These are phyloP conservation scores for Sarcocystis neurona DNA, from an alignment of 169 alveolate genomes.

Conservation along the genomic window DNA sequence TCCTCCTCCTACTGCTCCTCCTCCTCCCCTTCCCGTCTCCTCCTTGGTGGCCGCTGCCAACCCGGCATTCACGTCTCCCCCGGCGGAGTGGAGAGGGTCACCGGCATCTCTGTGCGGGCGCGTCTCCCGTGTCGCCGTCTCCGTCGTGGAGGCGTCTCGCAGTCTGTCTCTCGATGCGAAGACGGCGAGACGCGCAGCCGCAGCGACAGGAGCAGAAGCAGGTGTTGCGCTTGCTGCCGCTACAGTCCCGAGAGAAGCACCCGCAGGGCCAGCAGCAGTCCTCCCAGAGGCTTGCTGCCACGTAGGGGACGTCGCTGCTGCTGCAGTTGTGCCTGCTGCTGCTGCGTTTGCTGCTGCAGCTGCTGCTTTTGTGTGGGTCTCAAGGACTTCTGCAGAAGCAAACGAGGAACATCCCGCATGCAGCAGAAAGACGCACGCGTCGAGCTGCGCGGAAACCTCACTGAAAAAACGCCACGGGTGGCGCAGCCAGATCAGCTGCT, in stretches of 20 bases:
- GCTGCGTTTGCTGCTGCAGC: constrained; percentile 22
- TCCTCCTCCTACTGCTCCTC: background rate
- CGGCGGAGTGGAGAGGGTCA: background rate
- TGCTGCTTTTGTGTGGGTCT: background rate
- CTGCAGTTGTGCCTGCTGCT: background rate
- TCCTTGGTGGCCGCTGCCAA: no score
- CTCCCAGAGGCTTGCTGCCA: no score
- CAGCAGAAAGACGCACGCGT: constrained; percentile 45
- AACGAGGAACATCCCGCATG: background rate
- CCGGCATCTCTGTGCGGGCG: background rate
- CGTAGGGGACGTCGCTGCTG: background rate
- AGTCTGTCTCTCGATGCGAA: no score
- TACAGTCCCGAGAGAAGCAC: no score
- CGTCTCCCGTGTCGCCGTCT: no score
- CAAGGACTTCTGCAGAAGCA: background rate
- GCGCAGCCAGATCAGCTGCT: constrained; percentile 38
- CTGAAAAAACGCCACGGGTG: constrained; percentile 47
- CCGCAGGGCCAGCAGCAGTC: no score
- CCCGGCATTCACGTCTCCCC: background rate
- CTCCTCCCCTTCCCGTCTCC: constrained; percentile 1
- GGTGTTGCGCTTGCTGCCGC: background rate
- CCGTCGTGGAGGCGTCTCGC: no score
- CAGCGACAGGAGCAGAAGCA: constrained; percentile 6
- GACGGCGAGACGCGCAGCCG: no score
- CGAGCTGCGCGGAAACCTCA: constrained; percentile 41